phyloP scores from a whole-genome alignment of 768 basidiomycete genomes.

The Austroboletus eburneus region DNA sequence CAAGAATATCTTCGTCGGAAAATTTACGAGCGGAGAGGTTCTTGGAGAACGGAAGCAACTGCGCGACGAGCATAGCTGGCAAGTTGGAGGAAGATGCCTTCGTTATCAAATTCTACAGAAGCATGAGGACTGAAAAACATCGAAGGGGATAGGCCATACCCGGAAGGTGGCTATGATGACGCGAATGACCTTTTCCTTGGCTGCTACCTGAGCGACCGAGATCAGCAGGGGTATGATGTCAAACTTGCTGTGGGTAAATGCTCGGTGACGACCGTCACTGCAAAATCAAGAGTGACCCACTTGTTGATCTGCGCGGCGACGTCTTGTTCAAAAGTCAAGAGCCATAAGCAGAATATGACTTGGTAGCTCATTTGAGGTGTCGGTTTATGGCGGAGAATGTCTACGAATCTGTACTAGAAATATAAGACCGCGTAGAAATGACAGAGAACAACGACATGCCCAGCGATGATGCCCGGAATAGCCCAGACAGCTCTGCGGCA shows the following conservation, averaged over 20 bases:
- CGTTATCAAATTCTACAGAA: slow-evolving; percentile 72
- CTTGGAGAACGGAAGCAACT: slow-evolving; percentile 82
- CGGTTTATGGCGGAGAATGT: slow-evolving; percentile 75
- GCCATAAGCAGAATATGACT: slow-evolving; percentile 89
- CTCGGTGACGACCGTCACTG: background rate
- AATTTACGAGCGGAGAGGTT: slow-evolving; percentile 83
- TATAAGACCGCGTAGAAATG: background rate
- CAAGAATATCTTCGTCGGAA: slow-evolving; percentile 92
- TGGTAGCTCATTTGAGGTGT: slow-evolving; percentile 96
- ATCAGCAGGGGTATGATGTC: slow-evolving; percentile 84
- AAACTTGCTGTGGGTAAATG: slow-evolving; percentile 58
- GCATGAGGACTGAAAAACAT: slow-evolving; percentile 7
- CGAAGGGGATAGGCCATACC: slow-evolving; percentile 39
- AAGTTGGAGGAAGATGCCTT: slow-evolving; percentile 87
- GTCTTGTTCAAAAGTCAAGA: slow-evolving; percentile 85
- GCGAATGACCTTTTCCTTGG: slow-evolving; percentile 96
- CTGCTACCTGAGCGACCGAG: slow-evolving; percentile 80
- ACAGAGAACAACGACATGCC: slow-evolving; percentile 39
- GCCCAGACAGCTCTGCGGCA: slow-evolving; percentile 80
- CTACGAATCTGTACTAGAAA: slow-evolving; percentile 58
- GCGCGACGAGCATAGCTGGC: slow-evolving; percentile 86
- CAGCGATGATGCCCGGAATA: slow-evolving; percentile 60
- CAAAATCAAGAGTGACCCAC: slow-evolving; percentile 39
- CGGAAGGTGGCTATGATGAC: slow-evolving; percentile 90
- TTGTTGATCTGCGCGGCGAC: slow-evolving; percentile 85